Conservation (phyloP, 495 filamentous ascomycete genomes). For the Geopyxis carbonaria region DNA sequence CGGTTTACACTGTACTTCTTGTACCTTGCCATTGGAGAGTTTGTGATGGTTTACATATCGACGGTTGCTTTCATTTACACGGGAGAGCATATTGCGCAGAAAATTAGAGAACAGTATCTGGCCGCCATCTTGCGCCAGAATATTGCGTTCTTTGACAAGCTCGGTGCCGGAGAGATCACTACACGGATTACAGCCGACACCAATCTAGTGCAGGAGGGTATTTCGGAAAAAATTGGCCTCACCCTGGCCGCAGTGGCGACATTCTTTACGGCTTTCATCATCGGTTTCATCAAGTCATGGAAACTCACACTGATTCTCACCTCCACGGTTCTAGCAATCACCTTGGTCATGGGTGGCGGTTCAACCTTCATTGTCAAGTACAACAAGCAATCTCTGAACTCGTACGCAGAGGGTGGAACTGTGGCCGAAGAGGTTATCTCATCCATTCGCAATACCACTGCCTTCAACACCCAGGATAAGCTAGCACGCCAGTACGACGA, state of each 20-base stretch:
- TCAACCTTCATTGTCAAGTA: constrained; percentile 62
- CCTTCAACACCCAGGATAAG: constrained; percentile 82
- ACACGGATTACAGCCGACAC: constrained; percentile 85
- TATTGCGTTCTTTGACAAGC: constrained; percentile 81
- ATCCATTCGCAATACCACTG: constrained; percentile 80
- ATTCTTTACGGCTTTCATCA: constrained; percentile 75
- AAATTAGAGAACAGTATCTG: constrained; percentile 73
- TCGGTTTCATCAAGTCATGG: constrained; percentile 74
- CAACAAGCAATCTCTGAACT: constrained; percentile 55
- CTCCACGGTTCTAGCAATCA: constrained; percentile 57
- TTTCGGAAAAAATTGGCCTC: constrained; percentile 71
- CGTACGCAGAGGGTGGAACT: constrained; percentile 69
- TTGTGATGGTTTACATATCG: constrained; percentile 59
- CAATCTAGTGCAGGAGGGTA: constrained; percentile 72
- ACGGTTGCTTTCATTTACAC: constrained; percentile 88
- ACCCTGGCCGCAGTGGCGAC: constrained; percentile 57
- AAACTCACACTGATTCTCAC: constrained; percentile 67
- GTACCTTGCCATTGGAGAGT: constrained; percentile 76
- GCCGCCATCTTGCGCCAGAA: constrained; percentile 74
- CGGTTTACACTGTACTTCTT: constrained; percentile 64
- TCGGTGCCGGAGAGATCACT: constrained; percentile 82
- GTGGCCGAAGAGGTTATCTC: constrained; percentile 90
- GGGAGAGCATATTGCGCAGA: constrained; percentile 71
- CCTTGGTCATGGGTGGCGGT: constrained; percentile 53
- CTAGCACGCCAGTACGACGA: constrained; percentile 67